Base-by-base conservation (phyloP, 2,329 filamentous ascomycete species). In the Neofusicoccum laricinum region DNA sequence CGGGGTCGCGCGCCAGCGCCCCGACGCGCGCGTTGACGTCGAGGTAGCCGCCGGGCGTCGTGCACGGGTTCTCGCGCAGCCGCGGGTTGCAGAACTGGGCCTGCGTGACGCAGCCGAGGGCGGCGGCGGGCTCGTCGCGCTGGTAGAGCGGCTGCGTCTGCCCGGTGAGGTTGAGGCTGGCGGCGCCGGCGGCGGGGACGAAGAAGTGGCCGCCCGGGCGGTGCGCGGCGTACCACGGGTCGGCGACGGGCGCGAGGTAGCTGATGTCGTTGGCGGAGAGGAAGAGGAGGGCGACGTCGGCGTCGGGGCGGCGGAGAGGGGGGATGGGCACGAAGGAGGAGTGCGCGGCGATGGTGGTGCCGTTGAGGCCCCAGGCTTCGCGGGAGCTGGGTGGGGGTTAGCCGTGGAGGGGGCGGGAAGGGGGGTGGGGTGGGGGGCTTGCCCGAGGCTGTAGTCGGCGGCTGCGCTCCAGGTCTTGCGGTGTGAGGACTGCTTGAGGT, bases 221-320 rank as follows among this genome's bases (percentile, higher is more conserved):
- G n/a, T 72, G 68, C 3, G 75, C 73, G 1, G 67, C 57, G 55
- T 75, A 75, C 69, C 72, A 72, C 2, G 73, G 72, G 63, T 77
- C 76, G 34, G 69, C 62, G 41, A 70, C 69, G 4, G 70, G 68
- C 6, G 66, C 49, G 1, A 58, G 45, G 64, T 71, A 77, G 12
- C 34, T 38, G 34, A 78, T 67, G 32, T 53, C 61, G 38, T 73
- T 73, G 5, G 69, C 61, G 7, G 69, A 68, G 6, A 78, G 67
- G 66, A 74, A 75, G 50, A 76, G 67, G 8, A 77, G 46, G 12
- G 69, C 68, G 5, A 73, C 49, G 55, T 78, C 76, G 10, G 71
- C 70, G 51, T 75, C 69, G 2, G 62, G 66, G 17, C 67, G 66
- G 3, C 66, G 67, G 48, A 78, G 70, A 32, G 66, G 68, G 14